Conservation (phyloP, 139 green algal species). For the Nannochloris sp. region DNA sequence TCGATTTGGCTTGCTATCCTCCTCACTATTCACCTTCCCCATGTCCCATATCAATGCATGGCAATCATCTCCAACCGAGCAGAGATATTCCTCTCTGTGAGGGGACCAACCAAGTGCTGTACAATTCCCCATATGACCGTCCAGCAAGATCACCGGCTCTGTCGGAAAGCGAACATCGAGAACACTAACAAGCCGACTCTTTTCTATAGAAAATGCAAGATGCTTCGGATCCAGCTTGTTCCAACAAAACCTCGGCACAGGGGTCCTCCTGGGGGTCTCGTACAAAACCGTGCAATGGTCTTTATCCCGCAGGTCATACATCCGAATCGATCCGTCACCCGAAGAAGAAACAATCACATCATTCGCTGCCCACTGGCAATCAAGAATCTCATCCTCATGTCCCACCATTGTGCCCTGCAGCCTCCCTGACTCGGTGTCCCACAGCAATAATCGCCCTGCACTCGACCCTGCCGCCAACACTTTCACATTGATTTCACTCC, state of each 20-base stretch:
- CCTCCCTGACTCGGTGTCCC: slow-evolving; percentile 84
- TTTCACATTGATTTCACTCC: slow-evolving; percentile 83
- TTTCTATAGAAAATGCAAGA: slow-evolving; percentile 71
- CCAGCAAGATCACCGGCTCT: slow-evolving; percentile 81
- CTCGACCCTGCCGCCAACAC: slow-evolving; percentile 84
- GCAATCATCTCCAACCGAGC: slow-evolving; percentile 69
- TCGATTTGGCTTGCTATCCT: not conserved
- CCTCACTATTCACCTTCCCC: slow-evolving; percentile 6
- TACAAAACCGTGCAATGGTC: slow-evolving; percentile 98
- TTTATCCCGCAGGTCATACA: slow-evolving; percentile 96
- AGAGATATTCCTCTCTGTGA: slow-evolving; percentile 85
- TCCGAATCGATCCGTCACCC: slow-evolving; percentile 85
- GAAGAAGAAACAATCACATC: slow-evolving; percentile 93
- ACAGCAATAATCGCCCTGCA: slow-evolving; percentile 96
- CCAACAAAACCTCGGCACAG: slow-evolving; percentile 89
- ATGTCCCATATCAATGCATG: slow-evolving; percentile 95
- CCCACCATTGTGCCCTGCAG: slow-evolving; percentile 89
- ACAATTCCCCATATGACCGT: slow-evolving; percentile 62
- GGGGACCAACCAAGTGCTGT: slow-evolving; percentile 92
- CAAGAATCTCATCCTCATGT: slow-evolving; percentile 94
- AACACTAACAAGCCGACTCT: slow-evolving; percentile 53
- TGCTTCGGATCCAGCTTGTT: slow-evolving; percentile 96
- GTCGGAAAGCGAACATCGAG: slow-evolving; percentile 90
- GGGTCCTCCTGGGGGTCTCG: slow-evolving; percentile 69
- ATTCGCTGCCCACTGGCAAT: slow-evolving; percentile 91